Evolutionary conservation across 495 filamentous ascomycete genomes (phyloP).

Genomic region (Baudoinia panamericana): DNA sequence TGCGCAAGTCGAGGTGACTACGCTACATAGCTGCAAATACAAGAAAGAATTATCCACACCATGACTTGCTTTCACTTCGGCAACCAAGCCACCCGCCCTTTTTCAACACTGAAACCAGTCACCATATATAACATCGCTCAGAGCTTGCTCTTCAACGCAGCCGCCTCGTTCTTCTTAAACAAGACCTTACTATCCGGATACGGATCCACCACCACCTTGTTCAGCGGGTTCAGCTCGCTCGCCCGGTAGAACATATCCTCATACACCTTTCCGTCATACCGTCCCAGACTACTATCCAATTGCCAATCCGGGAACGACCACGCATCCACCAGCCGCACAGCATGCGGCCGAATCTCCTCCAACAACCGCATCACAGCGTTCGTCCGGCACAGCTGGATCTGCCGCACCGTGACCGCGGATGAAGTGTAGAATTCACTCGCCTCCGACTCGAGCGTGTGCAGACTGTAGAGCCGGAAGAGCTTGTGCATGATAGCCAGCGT

Average conservation of each 20-base stretch:
- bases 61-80: too few relatives aligned
- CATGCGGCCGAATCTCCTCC: constrained; percentile 54
- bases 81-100: too few relatives aligned
- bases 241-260: constrained; percentile 51
- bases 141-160: constrained; percentile 35
- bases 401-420: constrained; percentile 47
- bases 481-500: constrained; percentile 43
- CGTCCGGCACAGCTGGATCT: constrained; percentile 48
- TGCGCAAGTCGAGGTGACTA: too few relatives aligned
- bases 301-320: constrained; percentile 62
- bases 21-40: too few relatives aligned
- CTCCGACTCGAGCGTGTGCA: constrained; percentile 53
- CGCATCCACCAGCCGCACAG: constrained; percentile 49
- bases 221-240: constrained; percentile 53
- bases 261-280: constrained; percentile 51
- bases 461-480: constrained; percentile 52
- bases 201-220: constrained; percentile 51
- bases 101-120: too few relatives aligned
- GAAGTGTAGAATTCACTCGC: constrained; percentile 54
- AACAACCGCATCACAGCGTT: constrained; percentile 51
- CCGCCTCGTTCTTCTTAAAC: constrained; percentile 41
- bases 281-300: constrained; percentile 49
- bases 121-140: constrained; percentile 19
- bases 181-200: constrained; percentile 49
- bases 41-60: too few relatives aligned